Evolutionary conservation across 371 early-diverging fungal species (phyloP).

Genomic region (Enterocytospora artemiae): DNA sequence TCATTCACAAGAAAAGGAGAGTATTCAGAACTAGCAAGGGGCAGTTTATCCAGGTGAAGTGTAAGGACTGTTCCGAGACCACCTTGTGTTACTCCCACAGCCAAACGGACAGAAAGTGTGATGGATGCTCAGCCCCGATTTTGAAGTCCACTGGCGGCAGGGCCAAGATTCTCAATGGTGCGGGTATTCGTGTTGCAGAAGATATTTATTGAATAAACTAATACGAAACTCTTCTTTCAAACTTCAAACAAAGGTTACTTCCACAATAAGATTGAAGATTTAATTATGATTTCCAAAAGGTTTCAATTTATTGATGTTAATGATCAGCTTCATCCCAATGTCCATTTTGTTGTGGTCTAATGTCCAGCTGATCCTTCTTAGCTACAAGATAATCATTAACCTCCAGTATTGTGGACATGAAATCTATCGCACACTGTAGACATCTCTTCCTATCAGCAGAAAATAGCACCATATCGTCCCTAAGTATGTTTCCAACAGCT

Average conservation of each 20-base stretch:
- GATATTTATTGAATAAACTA: slow-evolving; percentile 13
- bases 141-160: slow-evolving; percentile 97
- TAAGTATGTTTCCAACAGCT: background rate
- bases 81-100: slow-evolving; percentile 95
- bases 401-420: slow-evolving; percentile 46
- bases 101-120: slow-evolving; percentile 88
- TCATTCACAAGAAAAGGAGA: slow-evolving; percentile 93
- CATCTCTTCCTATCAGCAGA: slow-evolving; percentile 49
- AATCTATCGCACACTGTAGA: slow-evolving; percentile 49
- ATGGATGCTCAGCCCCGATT: slow-evolving; percentile 79
- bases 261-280: background rate
- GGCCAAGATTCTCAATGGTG: slow-evolving; percentile 60
- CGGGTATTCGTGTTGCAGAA: slow-evolving; percentile 40
- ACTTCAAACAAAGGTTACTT: slow-evolving; percentile 3
- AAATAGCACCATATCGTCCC: slow-evolving; percentile 24
- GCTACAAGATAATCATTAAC: slow-evolving; percentile 56
- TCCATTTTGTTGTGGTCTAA: slow-evolving; percentile 21
- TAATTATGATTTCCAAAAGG: background rate
- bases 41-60: slow-evolving; percentile 99
- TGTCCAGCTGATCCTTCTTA: slow-evolving; percentile 44
- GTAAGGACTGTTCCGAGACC: slow-evolving; percentile 82
- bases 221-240: background rate
- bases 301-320: background rate
- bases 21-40: slow-evolving; percentile 95
- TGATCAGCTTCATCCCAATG: background rate